Evolutionary conservation across 495 filamentous ascomycete species (phyloP).

Genomic region (Hypoxylon lenormandii): DNA sequence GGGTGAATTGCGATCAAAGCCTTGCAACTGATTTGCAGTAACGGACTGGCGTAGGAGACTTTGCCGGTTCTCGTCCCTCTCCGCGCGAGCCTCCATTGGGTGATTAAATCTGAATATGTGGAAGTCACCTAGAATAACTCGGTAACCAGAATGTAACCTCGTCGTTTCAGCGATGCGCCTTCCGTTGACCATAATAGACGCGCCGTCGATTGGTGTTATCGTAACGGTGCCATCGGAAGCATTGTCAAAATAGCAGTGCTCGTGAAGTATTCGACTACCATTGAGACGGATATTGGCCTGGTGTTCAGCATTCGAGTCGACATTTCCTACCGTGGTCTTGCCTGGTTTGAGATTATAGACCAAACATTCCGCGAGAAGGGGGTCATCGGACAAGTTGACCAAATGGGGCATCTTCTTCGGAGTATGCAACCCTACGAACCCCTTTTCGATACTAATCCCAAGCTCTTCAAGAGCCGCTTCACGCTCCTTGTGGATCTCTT

Average conservation of each 20-base stretch:
- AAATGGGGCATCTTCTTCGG: conserved; percentile 99
- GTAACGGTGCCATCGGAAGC: conserved; percentile 91
- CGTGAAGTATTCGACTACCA: conserved; percentile 87
- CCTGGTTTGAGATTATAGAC: conserved; percentile 99
- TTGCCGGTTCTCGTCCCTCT: conserved; percentile 79
- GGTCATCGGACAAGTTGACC: conserved; percentile 97
- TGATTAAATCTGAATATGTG: conserved; percentile 99
- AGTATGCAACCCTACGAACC: conserved; percentile 92
- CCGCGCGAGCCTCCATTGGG: conserved; percentile 92
- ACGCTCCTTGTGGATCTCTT: conserved; percentile 96
- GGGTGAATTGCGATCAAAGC: conserved; percentile 56
- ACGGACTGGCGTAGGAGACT: conserved; percentile 90
- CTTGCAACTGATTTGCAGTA: conserved; percentile 79
- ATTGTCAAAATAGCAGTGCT: conserved; percentile 91
- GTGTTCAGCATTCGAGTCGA: conserved; percentile 79
- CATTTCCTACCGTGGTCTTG: conserved; percentile 90
- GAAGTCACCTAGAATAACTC: conserved; percentile 96
- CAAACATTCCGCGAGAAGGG: conserved; percentile 92
- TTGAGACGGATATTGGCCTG: conserved; percentile 91
- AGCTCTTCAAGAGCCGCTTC: conserved; percentile 95
- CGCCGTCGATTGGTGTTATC: conserved; percentile 85
- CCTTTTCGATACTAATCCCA: conserved; percentile 98
- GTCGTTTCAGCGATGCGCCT: conserved; percentile 84
- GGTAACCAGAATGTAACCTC: conserved; percentile 87
- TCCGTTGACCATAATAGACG: conserved; percentile 97